Evolutionary conservation across 306 rosid genomes (phyloP).

Genomic region (Boehmeria nivea): DNA sequence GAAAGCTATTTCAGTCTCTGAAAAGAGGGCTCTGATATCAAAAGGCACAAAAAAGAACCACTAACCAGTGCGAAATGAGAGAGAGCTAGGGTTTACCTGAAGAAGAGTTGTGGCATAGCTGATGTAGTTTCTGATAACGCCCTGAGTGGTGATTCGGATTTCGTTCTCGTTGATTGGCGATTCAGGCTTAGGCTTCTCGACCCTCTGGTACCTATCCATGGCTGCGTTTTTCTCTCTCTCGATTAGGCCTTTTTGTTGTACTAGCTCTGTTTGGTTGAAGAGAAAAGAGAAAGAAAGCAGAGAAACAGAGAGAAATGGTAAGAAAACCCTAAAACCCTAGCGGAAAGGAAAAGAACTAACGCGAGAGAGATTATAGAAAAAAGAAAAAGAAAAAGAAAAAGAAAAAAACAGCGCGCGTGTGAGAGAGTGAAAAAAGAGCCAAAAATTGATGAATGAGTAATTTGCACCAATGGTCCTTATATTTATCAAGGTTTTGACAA

Average conservation of each 20-base stretch:
- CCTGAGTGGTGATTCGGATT: conserved; percentile 93
- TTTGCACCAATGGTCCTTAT: no score
- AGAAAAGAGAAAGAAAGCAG: neutral
- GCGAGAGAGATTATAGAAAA: neutral
- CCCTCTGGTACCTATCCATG: conserved; percentile 95
- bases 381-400: neutral
- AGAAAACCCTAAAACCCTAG: conserved; percentile 67
- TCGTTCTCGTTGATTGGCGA: conserved; percentile 80
- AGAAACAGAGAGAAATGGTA: neutral
- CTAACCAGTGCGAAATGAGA: no score
- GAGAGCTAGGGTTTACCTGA: conserved; percentile 37
- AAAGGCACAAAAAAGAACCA: neutral
- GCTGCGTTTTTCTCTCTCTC: conserved; percentile 1
- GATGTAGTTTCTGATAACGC: conserved; percentile 95
- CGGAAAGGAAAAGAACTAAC: neutral
- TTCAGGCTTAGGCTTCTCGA: conserved; percentile 75
- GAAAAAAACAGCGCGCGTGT: neutral
- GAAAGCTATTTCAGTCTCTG: no score
- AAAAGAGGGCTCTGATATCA: neutral
- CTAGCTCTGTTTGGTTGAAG: no score
- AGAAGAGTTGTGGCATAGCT: conserved; percentile 90
- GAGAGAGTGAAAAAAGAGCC: neutral
- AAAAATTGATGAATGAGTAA: no score
- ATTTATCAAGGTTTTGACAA: no score
- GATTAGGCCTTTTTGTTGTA: conserved; percentile 1